A percentile compares a stretch with the other conserved stretches of the same genome.
These are phyloP conservation scores for Patellifolia procumbens DNA, from an alignment of 179 eudicot species.

Conservation along the genomic window DNA sequence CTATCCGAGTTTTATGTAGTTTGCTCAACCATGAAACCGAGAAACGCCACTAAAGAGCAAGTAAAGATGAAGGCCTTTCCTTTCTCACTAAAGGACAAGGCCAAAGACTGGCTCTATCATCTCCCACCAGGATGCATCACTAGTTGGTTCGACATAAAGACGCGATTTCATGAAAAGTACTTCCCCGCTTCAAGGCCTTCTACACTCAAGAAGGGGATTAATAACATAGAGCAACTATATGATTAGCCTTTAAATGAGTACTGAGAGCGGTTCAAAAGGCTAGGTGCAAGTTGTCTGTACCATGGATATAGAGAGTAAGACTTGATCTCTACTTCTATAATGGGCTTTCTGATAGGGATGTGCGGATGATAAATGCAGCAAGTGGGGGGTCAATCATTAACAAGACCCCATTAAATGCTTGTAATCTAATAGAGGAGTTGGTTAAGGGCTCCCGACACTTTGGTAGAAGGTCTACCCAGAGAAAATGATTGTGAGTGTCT, in stretches of 20 bases:
- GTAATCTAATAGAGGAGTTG: not conserved
- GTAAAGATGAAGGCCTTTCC: slow-evolving; percentile 15
- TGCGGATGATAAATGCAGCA: not conserved
- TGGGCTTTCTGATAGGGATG: not conserved
- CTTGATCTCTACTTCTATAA: slow-evolving; percentile 3
- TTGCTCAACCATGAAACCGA: not conserved
- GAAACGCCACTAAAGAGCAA: not conserved
- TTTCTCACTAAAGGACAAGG: not conserved
- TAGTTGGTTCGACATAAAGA: not conserved
- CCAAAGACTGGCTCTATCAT: slow-evolving; percentile 22
- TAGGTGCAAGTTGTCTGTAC: not conserved
- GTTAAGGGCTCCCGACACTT: not conserved
- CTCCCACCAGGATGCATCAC: slow-evolving; percentile 4
- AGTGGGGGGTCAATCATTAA: not conserved
- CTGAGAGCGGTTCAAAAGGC: slow-evolving; percentile 7
- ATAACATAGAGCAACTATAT: not conserved
- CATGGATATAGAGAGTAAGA: not conserved
- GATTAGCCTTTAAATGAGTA: slow-evolving; percentile 8
- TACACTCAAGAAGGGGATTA: slow-evolving; percentile 1
- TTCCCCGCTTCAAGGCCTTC: not conserved
- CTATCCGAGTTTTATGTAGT: too few relatives aligned
- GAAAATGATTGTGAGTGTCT: not conserved
- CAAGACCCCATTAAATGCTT: not conserved
- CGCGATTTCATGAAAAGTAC: not conserved
- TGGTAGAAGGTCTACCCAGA: not conserved